These are phyloP conservation scores for Diaporthe ilicicola DNA, from an alignment of 2,329 filamentous ascomycete species.

Conservation along the genomic window DNA sequence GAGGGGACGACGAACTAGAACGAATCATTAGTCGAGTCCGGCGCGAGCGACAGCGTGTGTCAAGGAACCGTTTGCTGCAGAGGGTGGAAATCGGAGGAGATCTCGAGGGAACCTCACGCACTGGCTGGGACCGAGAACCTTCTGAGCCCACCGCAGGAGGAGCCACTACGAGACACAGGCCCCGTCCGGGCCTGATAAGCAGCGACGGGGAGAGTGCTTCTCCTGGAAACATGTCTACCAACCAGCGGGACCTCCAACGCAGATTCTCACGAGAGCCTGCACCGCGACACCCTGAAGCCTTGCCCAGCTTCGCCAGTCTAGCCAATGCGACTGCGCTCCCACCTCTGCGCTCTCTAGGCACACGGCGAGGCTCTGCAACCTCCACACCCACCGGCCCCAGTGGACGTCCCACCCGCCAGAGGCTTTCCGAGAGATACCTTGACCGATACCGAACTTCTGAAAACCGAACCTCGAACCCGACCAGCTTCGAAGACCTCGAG, in stretches of 20 bases:
- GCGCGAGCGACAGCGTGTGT: constrained; percentile 5
- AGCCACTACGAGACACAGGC: constrained; percentile 3
- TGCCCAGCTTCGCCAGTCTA: constrained; percentile 36
- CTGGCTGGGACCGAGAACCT: constrained; percentile 28
- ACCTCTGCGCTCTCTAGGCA: constrained; percentile 46
- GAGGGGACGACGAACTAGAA: constrained; percentile 25
- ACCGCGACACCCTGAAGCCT: constrained; percentile 38
- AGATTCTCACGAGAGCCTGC: constrained; percentile 47
- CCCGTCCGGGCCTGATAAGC: not conserved
- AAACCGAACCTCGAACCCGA: constrained; percentile 19
- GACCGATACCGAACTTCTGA: constrained; percentile 39
- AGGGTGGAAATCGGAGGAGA: constrained; percentile 16
- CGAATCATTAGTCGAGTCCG: constrained; percentile 12
- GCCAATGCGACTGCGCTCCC: constrained; percentile 44
- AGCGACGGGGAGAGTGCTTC: constrained; percentile 21
- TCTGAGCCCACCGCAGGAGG: constrained; percentile 27
- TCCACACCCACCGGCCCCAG: constrained; percentile 37
- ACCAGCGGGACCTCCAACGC: constrained; percentile 45
- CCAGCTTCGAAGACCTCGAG: constrained; percentile 49
- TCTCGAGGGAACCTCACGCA: not conserved
- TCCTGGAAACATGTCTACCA: constrained; percentile 46
- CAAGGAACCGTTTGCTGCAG: not conserved
- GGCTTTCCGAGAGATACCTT: constrained; percentile 40
- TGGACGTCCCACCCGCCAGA: constrained; percentile 33
- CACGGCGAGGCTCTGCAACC: constrained; percentile 40